Evolutionary conservation across 306 rosid genomes (phyloP), one percentile per base, ranked within the genome.

Genomic region (Fragaria iinumae): DNA sequence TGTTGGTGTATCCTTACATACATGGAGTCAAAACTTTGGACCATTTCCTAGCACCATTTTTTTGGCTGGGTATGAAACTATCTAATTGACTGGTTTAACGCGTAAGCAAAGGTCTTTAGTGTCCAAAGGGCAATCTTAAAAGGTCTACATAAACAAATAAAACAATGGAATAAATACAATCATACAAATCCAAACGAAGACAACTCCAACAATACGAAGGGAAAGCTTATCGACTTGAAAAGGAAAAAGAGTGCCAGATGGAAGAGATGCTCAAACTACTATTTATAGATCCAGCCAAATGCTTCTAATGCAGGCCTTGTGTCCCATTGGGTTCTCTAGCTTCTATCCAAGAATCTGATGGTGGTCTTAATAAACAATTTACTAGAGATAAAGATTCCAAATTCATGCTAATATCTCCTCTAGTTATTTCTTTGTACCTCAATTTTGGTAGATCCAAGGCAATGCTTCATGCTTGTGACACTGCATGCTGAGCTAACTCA

Each of bases 381-480:
- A 5, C 56, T 5, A 17, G 21, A 5, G n/a, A 50, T 9, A 53
- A 55, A 55, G 20, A 27, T 13, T 27, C 18, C 9, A 62, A 12
- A 27, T 21, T 57, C 14, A 62, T 11, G n/a, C 20, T 14, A 34
- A 36, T 65, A 36, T 16, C 34, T 36, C 67, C 20, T 62, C 67
- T 32, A 62, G 3, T 38, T 14, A 29, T 2, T 62, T 29, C n/a
- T 29, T 13, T 29, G 38, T 29, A 62, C 67, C 9, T 13, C 8
- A 25, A 12, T 60, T 27, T 12, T 27, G 3, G 36, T 27, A 25
- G 36, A 25, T 60, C 5, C 0, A 32, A 29, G 11, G 41, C 43
- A 32, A 63, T 25, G 43, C 41, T 63, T 63, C 67, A 27, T 60
- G 67, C 66, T 9, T 72, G 25, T 63, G 68, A 63, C 68, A 63